These are phyloP conservation scores for Bipolaris gigantea DNA, from an alignment of 2,329 filamentous ascomycete species.

Conservation along the genomic window DNA sequence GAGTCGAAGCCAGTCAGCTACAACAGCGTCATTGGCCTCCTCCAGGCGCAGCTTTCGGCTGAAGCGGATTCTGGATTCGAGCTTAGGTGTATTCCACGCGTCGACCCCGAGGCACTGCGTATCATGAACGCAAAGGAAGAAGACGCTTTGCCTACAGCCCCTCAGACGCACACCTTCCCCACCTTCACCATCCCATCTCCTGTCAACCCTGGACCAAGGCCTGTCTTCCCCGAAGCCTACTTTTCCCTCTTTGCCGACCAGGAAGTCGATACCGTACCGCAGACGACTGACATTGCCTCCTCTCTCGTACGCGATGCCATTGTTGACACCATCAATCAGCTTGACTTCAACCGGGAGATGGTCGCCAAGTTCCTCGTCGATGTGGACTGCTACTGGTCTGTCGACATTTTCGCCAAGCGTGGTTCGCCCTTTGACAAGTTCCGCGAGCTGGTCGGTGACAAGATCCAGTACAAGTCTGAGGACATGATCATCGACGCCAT, in stretches of 20 bases:
- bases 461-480: slow-evolving; percentile 93
- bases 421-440: slow-evolving; percentile 91
- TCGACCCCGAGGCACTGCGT: slow-evolving; percentile 49
- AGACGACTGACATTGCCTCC: slow-evolving; percentile 72
- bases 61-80: slow-evolving; percentile 78
- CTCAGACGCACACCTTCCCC: slow-evolving; percentile 76
- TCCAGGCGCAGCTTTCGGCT: slow-evolving; percentile 81
- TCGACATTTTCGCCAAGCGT: slow-evolving; percentile 88
- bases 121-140: slow-evolving; percentile 59
- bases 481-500: slow-evolving; percentile 97
- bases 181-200: slow-evolving; percentile 73
- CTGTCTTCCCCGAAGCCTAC: slow-evolving; percentile 89
- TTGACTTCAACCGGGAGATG: slow-evolving; percentile 88
- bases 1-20: slow-evolving; percentile 64
- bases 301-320: slow-evolving; percentile 83
- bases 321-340: slow-evolving; percentile 88
- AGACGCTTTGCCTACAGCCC: slow-evolving; percentile 53
- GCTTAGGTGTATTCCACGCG: slow-evolving; percentile 65
- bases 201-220: slow-evolving; percentile 71
- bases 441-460: slow-evolving; percentile 64
- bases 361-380: slow-evolving; percentile 90
- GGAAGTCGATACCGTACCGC: slow-evolving; percentile 85
- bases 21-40: slow-evolving; percentile 74
- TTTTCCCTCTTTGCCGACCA: slow-evolving; percentile 90
- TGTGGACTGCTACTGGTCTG: slow-evolving; percentile 90